Conservation (phyloP, 306 rosid species). For the Acacia melanoxylon region DNA sequence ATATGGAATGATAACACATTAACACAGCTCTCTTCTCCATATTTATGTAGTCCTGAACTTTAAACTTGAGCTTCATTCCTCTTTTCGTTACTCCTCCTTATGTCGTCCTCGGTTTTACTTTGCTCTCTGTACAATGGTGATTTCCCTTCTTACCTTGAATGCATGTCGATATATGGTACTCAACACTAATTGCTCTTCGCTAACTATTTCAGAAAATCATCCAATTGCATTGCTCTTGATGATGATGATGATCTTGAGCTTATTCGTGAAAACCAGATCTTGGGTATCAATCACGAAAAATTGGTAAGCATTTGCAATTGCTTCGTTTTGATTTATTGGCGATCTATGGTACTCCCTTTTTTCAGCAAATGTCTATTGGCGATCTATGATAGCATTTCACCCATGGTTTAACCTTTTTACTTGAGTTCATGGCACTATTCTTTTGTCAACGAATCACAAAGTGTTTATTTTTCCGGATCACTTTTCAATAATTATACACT, state of each 20-base stretch:
- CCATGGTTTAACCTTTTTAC: not conserved
- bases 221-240: constrained; percentile 34
- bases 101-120: not conserved
- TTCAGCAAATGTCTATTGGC: not conserved
- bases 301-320: constrained; percentile 27
- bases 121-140: not conserved
- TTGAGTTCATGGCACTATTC: constrained; percentile 4
- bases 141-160: not conserved
- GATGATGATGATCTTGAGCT: constrained; percentile 51
- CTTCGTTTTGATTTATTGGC: not conserved
- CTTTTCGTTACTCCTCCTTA: not conserved
- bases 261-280: constrained; percentile 38
- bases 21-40: not conserved
- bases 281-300: constrained; percentile 16
- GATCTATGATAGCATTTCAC: not conserved
- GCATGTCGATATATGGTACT: constrained; percentile 19
- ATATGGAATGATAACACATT: too few relatives aligned
- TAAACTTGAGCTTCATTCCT: not conserved
- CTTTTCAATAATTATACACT: constrained; percentile 17
- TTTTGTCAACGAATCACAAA: constrained; percentile 16
- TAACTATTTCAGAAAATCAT: constrained; percentile 37
- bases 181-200: not conserved
- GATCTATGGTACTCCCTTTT: not conserved
- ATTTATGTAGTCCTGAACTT: not conserved
- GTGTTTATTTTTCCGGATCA: constrained; percentile 33